Percentiles rank a stretch among this genome's conserved stretches.
phyloP scores from a whole-genome alignment of 2,329 filamentous ascomycete genomes.

The Bisporella sp. region DNA sequence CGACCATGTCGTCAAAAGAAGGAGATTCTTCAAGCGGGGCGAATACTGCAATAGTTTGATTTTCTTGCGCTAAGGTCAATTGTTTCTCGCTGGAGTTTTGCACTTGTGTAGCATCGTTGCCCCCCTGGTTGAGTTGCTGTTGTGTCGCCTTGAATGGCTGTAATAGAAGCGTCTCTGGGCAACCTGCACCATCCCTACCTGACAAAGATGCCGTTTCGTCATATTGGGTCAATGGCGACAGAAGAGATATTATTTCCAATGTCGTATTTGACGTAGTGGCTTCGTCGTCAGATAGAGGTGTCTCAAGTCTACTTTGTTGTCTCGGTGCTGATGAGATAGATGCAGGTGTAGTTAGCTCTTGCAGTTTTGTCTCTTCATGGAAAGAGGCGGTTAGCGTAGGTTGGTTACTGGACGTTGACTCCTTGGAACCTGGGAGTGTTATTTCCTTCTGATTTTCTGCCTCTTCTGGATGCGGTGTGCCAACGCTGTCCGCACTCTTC shows the following conservation, averaged over 20 bases:
- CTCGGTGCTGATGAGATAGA: too few species aligned
- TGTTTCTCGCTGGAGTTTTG: conserved; percentile 5
- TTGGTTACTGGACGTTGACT: conserved; percentile 3
- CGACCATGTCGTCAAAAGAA: conserved; percentile 8
- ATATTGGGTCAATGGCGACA: conserved; percentile 9
- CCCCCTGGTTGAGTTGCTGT: conserved; percentile 1
- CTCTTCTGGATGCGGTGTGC: conserved; percentile 1
- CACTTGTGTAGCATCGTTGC: conserved; percentile 3
- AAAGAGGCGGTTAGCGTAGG: conserved; percentile 6
- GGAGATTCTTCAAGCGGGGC: conserved; percentile 1
- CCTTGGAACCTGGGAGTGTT: conserved; percentile 3
- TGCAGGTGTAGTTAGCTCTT: too few species aligned
- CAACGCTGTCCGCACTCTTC: conserved; percentile 1
- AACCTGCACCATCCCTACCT: conserved; percentile 8
- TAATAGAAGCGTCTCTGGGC: conserved; percentile 3
- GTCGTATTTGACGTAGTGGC: too few species aligned
- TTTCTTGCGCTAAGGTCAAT: conserved; percentile 6
- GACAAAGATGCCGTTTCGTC: conserved; percentile 1
- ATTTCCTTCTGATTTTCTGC: conserved; percentile 3
- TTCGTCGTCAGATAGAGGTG: too few species aligned
- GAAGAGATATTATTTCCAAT: conserved; percentile 3
- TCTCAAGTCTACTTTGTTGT: too few species aligned
- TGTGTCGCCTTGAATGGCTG: conserved; percentile 1
- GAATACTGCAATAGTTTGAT: conserved; percentile 1
- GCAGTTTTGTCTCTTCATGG: too few species aligned